These are phyloP conservation scores for Boeremia exigua DNA, from an alignment of 2,329 filamentous ascomycete species.

Conservation along the genomic window DNA sequence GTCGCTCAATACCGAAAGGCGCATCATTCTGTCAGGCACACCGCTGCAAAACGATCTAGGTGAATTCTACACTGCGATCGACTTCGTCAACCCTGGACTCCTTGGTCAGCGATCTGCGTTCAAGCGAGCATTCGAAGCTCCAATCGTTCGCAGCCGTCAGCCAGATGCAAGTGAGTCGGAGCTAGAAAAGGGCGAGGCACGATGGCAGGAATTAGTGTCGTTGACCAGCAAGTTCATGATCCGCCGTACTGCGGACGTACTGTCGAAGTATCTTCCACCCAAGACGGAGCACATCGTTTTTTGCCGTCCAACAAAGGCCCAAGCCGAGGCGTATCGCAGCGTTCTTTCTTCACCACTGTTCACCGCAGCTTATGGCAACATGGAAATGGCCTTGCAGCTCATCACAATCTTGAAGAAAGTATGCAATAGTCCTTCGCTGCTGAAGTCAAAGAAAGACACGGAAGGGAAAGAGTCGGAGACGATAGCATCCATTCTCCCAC, in stretches of 20 bases:
- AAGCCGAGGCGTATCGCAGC: slow-evolving; percentile 66
- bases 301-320: slow-evolving; percentile 66
- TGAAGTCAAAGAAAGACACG: slow-evolving; percentile 59
- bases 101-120: slow-evolving; percentile 68
- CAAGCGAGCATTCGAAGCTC: slow-evolving; percentile 68
- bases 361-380: slow-evolving; percentile 65
- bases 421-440: slow-evolving; percentile 72
- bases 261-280: slow-evolving; percentile 68
- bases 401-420: slow-evolving; percentile 77
- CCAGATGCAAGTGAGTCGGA: slow-evolving; percentile 67
- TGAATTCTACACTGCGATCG: slow-evolving; percentile 72
- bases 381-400: slow-evolving; percentile 69
- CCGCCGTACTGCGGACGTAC: slow-evolving; percentile 69
- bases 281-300: slow-evolving; percentile 73
- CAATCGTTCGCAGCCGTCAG: slow-evolving; percentile 68
- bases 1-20: slow-evolving; percentile 64
- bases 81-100: slow-evolving; percentile 71
- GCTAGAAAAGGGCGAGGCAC: slow-evolving; percentile 67
- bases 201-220: slow-evolving; percentile 65
- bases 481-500: slow-evolving; percentile 52
- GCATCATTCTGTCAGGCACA: slow-evolving; percentile 70
- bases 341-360: slow-evolving; percentile 71
- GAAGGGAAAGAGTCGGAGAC: slow-evolving; percentile 57
- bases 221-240: slow-evolving; percentile 70
- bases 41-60: slow-evolving; percentile 72